Evolutionary conservation across 345 rosid genomes (phyloP), one percentile per base, ranked within the genome.

Genomic region (Eucalyptus virginea): DNA sequence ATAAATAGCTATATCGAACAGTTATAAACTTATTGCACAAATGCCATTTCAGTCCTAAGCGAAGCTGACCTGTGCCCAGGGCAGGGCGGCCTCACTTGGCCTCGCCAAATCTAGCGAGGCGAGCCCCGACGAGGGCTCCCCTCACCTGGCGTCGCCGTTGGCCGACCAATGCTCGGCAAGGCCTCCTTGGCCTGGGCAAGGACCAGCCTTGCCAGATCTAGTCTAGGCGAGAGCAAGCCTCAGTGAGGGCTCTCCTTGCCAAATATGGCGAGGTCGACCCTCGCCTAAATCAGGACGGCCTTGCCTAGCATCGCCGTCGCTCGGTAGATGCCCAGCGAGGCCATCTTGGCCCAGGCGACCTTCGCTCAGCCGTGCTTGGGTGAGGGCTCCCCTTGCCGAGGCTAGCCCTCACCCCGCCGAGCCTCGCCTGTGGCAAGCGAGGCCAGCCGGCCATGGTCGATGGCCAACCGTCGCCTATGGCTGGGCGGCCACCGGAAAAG

Each of bases 401-500:
- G 19, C 52, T 50, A 50, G 52, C 52, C 19, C 52, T 50, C 19
- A 1, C 51, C 19, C 52, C 3, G 3, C 0, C 0, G 1, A 50
- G 52, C 52, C 1, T 2, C 0, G 0, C 8, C 3, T 50, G 1
- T 16, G 19, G 19, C 52, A 16, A 0, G 19, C 19, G 1, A 50
- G 52, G 52, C 52, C 19, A 49, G 0, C 3, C 1, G 0, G 0
- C 2, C 16, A 50, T 50, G 52, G 19, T 16, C 52, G 1, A 50
- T 50, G 52, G 52, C 8, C 1, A 3, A 0, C 19, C 19, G 1
- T 50, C 7, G 52, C 50, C 18, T 49, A 0, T 50, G 18, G 18
- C 1, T 0, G 0, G 52, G 3, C 0, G 0, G 1, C 19, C 52
- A 50, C 8, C 3, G 7, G 0, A 50, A 50, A 50, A 50, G 0